Evolutionary conservation across 2,329 filamentous ascomycete genomes (phyloP).

Genomic region (Spiromastix sp.): DNA sequence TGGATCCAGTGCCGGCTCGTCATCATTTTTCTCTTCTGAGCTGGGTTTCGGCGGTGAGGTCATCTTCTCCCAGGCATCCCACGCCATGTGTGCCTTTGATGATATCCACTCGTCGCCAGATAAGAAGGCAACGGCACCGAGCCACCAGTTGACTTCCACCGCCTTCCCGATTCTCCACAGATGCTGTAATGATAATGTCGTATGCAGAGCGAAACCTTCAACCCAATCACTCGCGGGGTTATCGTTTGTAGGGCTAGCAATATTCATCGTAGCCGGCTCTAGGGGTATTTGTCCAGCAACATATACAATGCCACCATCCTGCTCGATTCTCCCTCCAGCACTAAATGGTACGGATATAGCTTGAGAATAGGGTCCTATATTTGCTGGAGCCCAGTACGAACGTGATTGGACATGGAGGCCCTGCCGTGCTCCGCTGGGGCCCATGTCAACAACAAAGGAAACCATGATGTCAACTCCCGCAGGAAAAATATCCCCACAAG

Average conservation of each 20-base stretch:
- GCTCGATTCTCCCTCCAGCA: constrained; percentile 15
- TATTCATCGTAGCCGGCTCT: constrained; percentile 64
- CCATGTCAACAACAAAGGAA: constrained; percentile 38
- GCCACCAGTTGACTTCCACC: constrained; percentile 64
- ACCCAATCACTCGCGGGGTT: constrained; percentile 10
- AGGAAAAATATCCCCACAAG: constrained; percentile 60
- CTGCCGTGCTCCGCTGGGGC: constrained; percentile 22
- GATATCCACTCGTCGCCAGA: constrained; percentile 30
- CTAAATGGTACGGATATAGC: constrained; percentile 51
- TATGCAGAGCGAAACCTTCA: constrained; percentile 45
- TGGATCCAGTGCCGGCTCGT: constrained; percentile 38
- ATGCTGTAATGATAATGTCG: constrained; percentile 72
- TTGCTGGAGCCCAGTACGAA: constrained; percentile 96
- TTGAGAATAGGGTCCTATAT: constrained; percentile 95
- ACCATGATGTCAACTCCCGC: constrained; percentile 50
- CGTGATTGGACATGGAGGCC: constrained; percentile 82
- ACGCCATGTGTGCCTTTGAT: constrained; percentile 27
- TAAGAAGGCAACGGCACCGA: constrained; percentile 65
- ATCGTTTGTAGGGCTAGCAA: constrained; percentile 19
- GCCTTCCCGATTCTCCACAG: constrained; percentile 71
- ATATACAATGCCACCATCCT: constrained; percentile 39
- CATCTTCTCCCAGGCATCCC: constrained; percentile 36
- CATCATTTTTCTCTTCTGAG: constrained; percentile 21
- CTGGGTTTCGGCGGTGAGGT: constrained; percentile 16
- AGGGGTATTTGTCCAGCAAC: constrained; percentile 90